These are phyloP conservation scores for Pyrenochaeta sp. DNA, from an alignment of 2,329 filamentous ascomycete genomes.

Conservation along the genomic window DNA sequence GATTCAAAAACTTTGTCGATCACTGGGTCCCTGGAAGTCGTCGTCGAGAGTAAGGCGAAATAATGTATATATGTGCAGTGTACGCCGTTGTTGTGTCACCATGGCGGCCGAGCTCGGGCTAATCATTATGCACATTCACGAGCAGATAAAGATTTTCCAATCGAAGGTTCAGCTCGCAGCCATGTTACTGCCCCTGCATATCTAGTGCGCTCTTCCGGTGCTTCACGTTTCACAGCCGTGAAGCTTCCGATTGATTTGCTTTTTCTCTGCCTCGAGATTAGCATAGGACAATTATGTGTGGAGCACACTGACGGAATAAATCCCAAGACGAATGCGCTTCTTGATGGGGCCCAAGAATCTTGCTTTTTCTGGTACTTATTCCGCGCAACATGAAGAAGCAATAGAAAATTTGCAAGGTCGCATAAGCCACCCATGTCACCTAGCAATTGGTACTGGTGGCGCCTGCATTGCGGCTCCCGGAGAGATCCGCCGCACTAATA, in stretches of 20 bases:
- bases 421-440: no score
- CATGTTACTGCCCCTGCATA: no score
- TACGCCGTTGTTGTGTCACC: no score
- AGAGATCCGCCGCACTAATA: not conserved
- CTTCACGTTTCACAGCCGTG: not conserved
- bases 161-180: no score
- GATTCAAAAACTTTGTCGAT: not conserved
- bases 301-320: no score
- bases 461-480: not conserved
- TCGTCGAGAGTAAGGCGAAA: not conserved
- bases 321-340: not conserved
- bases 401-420: no score
- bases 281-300: not conserved
- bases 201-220: no score
- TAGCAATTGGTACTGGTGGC: not conserved
- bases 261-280: not conserved
- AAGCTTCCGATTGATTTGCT: not conserved
- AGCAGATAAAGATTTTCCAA: no score
- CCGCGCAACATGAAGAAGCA: not conserved
- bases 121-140: no score
- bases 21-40: not conserved
- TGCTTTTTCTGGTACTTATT: not conserved
- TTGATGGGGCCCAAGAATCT: not conserved
- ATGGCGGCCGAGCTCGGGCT: no score
- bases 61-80: not conserved